phyloP scores from a whole-genome alignment of 1,139 yeast species.

The Candida sanyaensis region DNA sequence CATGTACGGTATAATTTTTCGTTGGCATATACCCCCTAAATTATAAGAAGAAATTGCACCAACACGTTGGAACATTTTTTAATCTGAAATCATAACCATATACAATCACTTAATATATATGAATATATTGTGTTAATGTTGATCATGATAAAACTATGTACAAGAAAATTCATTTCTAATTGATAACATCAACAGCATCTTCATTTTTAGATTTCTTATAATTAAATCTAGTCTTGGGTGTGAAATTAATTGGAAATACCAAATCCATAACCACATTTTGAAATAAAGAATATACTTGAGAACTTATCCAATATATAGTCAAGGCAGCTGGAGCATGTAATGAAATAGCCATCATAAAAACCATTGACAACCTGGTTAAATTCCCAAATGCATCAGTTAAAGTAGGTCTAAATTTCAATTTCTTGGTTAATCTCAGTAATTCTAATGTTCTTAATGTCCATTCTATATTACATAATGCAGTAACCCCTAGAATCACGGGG shows the following conservation, averaged over 20 bases:
- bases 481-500: conserved; percentile 70
- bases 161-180: neutral
- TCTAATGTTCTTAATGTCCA: conserved; percentile 64
- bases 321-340: conserved; percentile 86
- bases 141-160: neutral
- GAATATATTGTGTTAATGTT: neutral
- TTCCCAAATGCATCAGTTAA: conserved; percentile 62
- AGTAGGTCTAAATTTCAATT: conserved; percentile 53
- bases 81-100: no score
- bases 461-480: conserved; percentile 77
- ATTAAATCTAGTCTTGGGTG: conserved; percentile 39
- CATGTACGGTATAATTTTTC: no score
- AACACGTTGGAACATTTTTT: no score
- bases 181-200: conserved; percentile 3
- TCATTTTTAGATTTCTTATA: conserved; percentile 4
- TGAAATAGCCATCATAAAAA: conserved; percentile 80
- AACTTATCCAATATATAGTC: conserved; percentile 82
- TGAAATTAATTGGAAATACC: conserved; percentile 58
- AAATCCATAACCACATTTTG: conserved; percentile 78
- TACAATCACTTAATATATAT: neutral
- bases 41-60: no score
- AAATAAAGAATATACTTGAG: conserved; percentile 70
- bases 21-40: no score
- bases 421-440: conserved; percentile 42
- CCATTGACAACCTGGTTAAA: conserved; percentile 71